These are phyloP conservation scores for Eucalyptus dawsonii DNA, from an alignment of 345 rosid species.

Conservation along the genomic window DNA sequence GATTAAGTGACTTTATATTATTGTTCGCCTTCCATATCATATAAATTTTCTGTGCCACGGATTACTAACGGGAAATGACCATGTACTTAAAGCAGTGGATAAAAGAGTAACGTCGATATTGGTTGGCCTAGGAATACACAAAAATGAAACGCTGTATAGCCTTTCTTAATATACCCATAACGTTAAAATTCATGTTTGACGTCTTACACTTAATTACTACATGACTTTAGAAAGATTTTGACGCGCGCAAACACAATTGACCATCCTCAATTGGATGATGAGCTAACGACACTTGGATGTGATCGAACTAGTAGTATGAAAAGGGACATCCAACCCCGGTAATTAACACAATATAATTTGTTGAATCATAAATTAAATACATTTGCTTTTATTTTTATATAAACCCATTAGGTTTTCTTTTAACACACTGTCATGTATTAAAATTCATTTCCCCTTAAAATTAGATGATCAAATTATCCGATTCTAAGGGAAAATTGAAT, in stretches of 20 bases:
- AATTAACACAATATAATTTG: background rate
- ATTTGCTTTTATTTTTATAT: too few species aligned
- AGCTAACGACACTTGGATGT: background rate
- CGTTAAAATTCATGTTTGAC: accelerated
- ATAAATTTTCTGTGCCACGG: background rate
- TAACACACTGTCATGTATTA: background rate
- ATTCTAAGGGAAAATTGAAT: background rate
- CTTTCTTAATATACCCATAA: background rate
- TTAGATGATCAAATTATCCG: background rate
- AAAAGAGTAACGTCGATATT: background rate
- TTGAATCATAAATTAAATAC: background rate
- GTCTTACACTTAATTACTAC: background rate
- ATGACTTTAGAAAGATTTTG: too few species aligned
- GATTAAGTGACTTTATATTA: background rate
- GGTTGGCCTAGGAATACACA: background rate
- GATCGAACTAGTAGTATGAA: background rate
- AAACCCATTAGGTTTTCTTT: background rate
- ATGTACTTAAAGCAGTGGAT: background rate
- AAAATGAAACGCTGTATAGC: background rate
- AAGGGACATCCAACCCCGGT: background rate
- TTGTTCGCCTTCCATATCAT: background rate
- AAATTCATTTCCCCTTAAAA: background rate
- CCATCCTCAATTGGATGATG: background rate
- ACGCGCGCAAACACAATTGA: background rate
- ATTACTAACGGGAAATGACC: background rate